phyloP scores from a whole-genome alignment of 2,329 filamentous ascomycete genomes.

The Fusarium duplospermum region DNA sequence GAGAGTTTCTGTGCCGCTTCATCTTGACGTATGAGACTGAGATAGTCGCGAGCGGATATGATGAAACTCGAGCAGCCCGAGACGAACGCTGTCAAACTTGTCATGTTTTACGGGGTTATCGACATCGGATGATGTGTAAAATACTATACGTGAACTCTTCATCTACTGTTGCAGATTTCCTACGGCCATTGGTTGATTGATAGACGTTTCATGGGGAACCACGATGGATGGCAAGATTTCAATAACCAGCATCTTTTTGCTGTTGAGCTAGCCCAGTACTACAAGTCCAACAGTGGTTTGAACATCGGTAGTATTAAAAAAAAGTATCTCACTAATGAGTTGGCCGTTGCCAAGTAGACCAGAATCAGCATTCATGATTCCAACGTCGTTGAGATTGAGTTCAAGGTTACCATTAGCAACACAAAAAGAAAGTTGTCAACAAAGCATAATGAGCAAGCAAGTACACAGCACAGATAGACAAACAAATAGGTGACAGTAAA shows the following conservation, averaged over 20 bases:
- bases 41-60: background rate
- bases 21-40: background rate
- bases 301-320: background rate
- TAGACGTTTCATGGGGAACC: background rate
- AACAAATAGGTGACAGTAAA: slow-evolving; percentile 25
- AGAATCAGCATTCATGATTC: background rate
- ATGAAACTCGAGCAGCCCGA: background rate
- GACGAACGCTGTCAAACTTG: background rate
- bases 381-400: background rate
- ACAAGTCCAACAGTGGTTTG: background rate
- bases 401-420: background rate
- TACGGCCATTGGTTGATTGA: background rate
- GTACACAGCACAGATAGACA: background rate
- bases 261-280: background rate
- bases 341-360: background rate
- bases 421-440: background rate
- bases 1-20: background rate
- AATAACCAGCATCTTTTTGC: background rate
- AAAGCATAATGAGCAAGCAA: background rate
- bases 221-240: background rate
- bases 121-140: background rate
- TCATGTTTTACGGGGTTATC: background rate
- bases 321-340: background rate
- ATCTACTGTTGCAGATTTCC: background rate
- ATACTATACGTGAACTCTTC: background rate